Conservation (phyloP, 805 yeast species). For the Cyberlindnera xylosilytica region DNA sequence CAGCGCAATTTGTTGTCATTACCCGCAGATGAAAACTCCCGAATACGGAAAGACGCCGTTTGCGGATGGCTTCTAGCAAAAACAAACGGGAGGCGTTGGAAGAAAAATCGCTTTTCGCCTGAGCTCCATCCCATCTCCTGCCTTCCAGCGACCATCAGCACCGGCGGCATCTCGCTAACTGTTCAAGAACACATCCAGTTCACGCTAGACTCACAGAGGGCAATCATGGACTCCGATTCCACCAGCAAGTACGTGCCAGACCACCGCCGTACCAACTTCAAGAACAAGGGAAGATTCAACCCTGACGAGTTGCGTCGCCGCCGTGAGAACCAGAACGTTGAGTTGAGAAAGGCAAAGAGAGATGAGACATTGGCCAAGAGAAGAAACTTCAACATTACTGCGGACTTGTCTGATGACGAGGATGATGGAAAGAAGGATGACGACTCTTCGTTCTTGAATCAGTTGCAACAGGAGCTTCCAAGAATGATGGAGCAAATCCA, state of each 20-base stretch:
- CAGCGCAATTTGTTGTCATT: constrained; percentile 25
- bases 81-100: constrained; percentile 3
- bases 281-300: constrained; percentile 89
- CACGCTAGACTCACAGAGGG: neutral
- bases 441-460: constrained; percentile 41
- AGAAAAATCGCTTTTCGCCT: constrained; percentile 4
- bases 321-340: constrained; percentile 96
- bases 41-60: constrained; percentile 17
- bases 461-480: constrained; percentile 70
- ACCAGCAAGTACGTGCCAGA: constrained; percentile 90
- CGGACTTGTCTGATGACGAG: constrained; percentile 53
- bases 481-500: constrained; percentile 77
- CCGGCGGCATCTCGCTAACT: neutral
- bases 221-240: constrained; percentile 69
- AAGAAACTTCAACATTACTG: constrained; percentile 63
- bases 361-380: constrained; percentile 94
- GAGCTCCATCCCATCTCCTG: neutral
- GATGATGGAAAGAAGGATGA: constrained; percentile 30
- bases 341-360: constrained; percentile 91
- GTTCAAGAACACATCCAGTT: neutral
- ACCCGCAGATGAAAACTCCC: constrained; percentile 35
- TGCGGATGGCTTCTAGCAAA: constrained; percentile 9
- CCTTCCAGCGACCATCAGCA: neutral
- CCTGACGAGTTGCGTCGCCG: constrained; percentile 97
- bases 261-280: constrained; percentile 94